Conservation (phyloP, 305 asterid genomes). For the Fraxinus albicans region DNA sequence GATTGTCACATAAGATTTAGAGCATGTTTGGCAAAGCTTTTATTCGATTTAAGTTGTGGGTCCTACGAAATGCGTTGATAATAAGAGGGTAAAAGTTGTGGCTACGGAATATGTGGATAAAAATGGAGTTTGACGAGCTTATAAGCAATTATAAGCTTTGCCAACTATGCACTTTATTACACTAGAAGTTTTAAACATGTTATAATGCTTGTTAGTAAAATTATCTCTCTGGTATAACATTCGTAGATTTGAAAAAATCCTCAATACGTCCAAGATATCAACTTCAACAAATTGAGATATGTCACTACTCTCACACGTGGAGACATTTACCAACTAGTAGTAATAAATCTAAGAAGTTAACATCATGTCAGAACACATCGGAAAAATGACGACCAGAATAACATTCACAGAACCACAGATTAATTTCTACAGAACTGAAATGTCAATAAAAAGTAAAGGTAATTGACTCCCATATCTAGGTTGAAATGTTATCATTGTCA, state of each 20-base stretch:
- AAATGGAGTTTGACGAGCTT: too few species aligned
- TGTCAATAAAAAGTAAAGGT: background rate
- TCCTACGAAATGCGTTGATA: background rate
- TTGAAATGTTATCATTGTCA: background rate
- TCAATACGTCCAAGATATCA: background rate
- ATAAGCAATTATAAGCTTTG: too few species aligned
- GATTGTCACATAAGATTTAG: background rate
- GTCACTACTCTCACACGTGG: background rate
- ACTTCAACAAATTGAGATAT: background rate
- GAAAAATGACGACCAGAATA: background rate
- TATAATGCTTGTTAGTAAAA: background rate
- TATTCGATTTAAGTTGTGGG: background rate
- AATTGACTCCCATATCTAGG: background rate
- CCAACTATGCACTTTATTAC: too few species aligned
- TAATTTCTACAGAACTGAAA: background rate
- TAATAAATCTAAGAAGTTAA: background rate
- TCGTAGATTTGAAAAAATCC: background rate
- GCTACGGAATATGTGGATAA: too few species aligned
- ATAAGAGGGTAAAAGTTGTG: background rate
- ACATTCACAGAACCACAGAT: background rate
- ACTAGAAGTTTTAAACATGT: background rate
- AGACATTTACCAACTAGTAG: background rate
- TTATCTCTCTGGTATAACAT: background rate
- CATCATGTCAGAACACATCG: background rate
- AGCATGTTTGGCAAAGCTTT: background rate